A percentile compares a stretch with the other conserved stretches of the same genome.
Conservation (phyloP, 225 moss, liverwort and hornwort species). For the Bryum argenteum region DNA sequence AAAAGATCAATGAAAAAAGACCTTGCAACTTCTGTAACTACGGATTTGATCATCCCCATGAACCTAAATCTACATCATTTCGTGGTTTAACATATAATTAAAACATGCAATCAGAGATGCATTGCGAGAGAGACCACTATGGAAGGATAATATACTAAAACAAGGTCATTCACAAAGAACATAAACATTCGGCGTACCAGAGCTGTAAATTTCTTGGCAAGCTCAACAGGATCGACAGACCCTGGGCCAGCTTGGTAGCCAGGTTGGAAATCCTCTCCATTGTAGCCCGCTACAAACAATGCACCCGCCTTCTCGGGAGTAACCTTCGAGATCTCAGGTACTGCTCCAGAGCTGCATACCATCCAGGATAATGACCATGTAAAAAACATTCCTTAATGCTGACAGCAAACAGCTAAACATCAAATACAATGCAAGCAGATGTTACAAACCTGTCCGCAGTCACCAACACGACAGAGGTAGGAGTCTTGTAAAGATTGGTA, state of each 20-base stretch:
- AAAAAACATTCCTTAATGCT: neutral
- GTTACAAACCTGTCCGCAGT: slow-evolving; percentile 60
- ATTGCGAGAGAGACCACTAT: neutral
- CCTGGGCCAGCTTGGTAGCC: slow-evolving; percentile 65
- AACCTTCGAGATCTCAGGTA: slow-evolving; percentile 65
- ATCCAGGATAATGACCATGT: neutral
- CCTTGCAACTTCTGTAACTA: no score
- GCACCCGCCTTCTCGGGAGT: slow-evolving; percentile 64
- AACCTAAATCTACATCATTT: no score
- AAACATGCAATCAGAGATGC: neutral
- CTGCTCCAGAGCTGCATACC: slow-evolving; percentile 54
- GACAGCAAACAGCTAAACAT: neutral
- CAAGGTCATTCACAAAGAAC: neutral
- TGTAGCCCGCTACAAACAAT: slow-evolving; percentile 65
- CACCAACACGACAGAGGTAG: slow-evolving; percentile 61
- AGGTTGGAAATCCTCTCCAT: slow-evolving; percentile 60
- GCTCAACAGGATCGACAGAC: slow-evolving; percentile 58
- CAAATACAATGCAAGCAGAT: neutral
- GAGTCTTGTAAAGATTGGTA: slow-evolving; percentile 57
- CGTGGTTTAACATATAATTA: neutral
- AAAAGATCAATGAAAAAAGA: no score
- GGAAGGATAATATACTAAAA: neutral
- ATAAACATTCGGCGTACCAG: slow-evolving; percentile 34
- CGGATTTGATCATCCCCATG: no score
- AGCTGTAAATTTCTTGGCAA: slow-evolving; percentile 58